phyloP scores from a whole-genome alignment of 164 flowering plant genomes.

The Pachysandra terminalis region DNA sequence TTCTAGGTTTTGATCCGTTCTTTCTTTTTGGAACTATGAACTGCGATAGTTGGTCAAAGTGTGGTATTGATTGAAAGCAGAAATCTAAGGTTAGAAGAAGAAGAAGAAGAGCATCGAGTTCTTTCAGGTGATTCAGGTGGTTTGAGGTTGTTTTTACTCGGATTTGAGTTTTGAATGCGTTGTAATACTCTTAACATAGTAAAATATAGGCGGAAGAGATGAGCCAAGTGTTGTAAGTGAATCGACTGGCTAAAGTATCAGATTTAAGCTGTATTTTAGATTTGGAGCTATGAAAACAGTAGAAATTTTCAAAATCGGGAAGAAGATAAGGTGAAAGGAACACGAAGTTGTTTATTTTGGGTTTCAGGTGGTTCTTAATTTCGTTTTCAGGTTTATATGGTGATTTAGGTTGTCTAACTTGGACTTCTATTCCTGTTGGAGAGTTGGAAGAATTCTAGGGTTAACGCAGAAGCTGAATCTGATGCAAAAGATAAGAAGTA shows the following conservation, averaged over 20 bases:
- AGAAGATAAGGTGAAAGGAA: slow-evolving; percentile 1
- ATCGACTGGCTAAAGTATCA: no score
- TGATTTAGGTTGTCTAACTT: not conserved
- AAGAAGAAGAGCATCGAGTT: slow-evolving; percentile 4
- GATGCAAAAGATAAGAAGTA: not conserved
- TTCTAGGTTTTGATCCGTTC: no score
- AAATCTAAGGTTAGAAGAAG: not conserved
- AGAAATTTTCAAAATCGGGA: not conserved
- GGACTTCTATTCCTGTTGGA: slow-evolving; percentile 9
- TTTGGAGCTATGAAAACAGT: slow-evolving; percentile 2
- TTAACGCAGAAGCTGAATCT: not conserved
- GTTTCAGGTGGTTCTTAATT: not conserved
- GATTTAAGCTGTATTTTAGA: slow-evolving; percentile 1
- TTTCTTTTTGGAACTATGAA: not conserved
- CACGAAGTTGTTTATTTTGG: not conserved
- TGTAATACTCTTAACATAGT: not conserved
- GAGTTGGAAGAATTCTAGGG: slow-evolving; percentile 5
- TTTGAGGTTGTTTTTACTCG: not conserved
- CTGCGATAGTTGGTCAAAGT: not conserved
- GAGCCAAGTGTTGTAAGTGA: slow-evolving; percentile 8
- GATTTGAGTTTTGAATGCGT: not conserved
- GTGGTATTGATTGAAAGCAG: not conserved
- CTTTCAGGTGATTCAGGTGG: slow-evolving; percentile 7
- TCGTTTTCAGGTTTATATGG: slow-evolving; percentile 3
- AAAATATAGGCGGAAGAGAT: not conserved